Conservation (phyloP, 75 land plant species). For the Pinus tabuliformis region DNA sequence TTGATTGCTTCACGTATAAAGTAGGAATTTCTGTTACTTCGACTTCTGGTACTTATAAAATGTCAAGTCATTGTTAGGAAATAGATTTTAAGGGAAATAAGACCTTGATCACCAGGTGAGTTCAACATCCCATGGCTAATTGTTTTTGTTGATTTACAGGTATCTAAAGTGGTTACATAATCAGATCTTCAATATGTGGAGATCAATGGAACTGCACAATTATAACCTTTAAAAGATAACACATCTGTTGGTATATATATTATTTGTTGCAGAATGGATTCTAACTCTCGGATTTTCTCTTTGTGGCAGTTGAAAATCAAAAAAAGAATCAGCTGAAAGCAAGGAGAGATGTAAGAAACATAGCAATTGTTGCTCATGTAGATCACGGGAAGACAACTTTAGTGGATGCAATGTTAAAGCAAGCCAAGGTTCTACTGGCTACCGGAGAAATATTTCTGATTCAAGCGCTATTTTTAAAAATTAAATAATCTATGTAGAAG, state of each 20-base stretch:
- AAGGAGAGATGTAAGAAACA: slow-evolving; percentile 78
- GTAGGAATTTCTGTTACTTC: neutral
- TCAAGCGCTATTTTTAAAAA: neutral
- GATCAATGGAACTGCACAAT: neutral
- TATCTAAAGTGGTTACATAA: too few relatives aligned
- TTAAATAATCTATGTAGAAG: slow-evolving; percentile 1
- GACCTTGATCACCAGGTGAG: too few relatives aligned
- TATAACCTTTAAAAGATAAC: neutral
- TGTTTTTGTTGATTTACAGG: too few relatives aligned
- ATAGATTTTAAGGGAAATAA: too few relatives aligned
- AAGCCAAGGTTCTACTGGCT: slow-evolving; percentile 71
- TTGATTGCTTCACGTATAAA: neutral
- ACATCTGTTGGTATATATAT: neutral
- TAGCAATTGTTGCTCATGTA: slow-evolving; percentile 96
- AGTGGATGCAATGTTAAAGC: slow-evolving; percentile 91
- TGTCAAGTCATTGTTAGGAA: neutral
- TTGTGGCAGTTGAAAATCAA: slow-evolving; percentile 24
- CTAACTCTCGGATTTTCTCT: neutral
- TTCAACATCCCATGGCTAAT: too few relatives aligned
- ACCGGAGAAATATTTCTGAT: neutral
- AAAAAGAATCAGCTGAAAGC: slow-evolving; percentile 39
- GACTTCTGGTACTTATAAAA: neutral
- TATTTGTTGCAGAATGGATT: neutral
- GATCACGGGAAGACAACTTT: slow-evolving; percentile 98
- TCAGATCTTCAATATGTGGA: too few relatives aligned